Conservation (phyloP, 306 rosid species). For the Senna tora region DNA sequence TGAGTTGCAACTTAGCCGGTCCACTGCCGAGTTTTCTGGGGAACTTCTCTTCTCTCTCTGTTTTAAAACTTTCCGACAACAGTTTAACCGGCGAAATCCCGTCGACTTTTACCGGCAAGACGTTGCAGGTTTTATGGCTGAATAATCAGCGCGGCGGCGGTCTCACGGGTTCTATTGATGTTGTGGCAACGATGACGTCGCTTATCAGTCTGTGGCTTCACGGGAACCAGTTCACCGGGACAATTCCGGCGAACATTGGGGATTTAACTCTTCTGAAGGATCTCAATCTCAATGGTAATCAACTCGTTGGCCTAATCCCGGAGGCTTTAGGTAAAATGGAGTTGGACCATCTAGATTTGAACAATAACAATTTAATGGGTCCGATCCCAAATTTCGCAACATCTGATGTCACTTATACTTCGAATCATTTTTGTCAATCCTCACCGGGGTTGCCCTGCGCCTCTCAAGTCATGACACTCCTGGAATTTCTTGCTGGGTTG, state of each 20-base stretch:
- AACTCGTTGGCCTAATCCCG: conserved; percentile 78
- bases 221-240: conserved; percentile 75
- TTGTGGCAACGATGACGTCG: conserved; percentile 64
- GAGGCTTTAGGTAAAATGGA: conserved; percentile 57
- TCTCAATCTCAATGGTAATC: conserved; percentile 76
- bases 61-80: conserved; percentile 66
- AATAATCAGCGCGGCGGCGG: conserved; percentile 67
- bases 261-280: conserved; percentile 61
- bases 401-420: conserved; percentile 20
- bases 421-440: conserved; percentile 62
- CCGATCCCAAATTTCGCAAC: conserved; percentile 75
- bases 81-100: conserved; percentile 64
- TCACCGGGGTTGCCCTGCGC: conserved; percentile 57
- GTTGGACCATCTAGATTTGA: conserved; percentile 66
- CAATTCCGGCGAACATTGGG: conserved; percentile 74
- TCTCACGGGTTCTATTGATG: conserved; percentile 65
- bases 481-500: conserved; percentile 68
- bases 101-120: conserved; percentile 34
- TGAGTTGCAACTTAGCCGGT: conserved; percentile 72
- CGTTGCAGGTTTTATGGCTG: conserved; percentile 68
- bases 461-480: conserved; percentile 70
- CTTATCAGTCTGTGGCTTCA: conserved; percentile 83
- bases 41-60: conserved; percentile 58
- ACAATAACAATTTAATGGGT: conserved; percentile 85
- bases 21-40: conserved; percentile 76